Evolutionary conservation across 768 basidiomycete species (phyloP).

Genomic region (Macrolepiota fuliginosa): DNA sequence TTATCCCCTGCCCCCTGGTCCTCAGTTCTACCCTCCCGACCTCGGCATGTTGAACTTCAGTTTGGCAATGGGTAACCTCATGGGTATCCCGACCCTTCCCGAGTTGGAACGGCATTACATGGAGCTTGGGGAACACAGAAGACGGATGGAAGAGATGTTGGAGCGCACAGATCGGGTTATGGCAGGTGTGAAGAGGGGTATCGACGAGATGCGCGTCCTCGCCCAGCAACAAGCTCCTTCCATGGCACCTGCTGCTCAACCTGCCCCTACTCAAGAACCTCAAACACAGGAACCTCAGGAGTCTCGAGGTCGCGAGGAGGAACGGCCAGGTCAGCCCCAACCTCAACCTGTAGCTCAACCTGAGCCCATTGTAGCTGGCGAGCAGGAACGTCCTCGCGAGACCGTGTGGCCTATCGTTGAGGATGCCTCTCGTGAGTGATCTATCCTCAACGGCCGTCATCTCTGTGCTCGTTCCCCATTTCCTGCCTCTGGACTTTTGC

Average conservation of each 20-base stretch:
- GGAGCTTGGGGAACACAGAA: constrained; percentile 61
- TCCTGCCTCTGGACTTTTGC: constrained; percentile 4
- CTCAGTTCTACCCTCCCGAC: constrained; percentile 21
- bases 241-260: constrained; percentile 9
- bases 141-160: constrained; percentile 69
- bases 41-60: constrained; percentile 25
- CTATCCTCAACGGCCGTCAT: background rate
- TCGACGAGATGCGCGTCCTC: constrained; percentile 65
- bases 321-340: background rate
- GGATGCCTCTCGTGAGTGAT: constrained; percentile 23
- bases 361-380: constrained; percentile 14
- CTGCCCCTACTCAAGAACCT: constrained; percentile 15
- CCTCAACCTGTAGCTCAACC: constrained; percentile 8
- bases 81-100: constrained; percentile 40
- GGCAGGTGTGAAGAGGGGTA: constrained; percentile 64
- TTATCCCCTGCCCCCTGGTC: constrained; percentile 22
- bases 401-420: constrained; percentile 33
- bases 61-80: constrained; percentile 32
- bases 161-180: constrained; percentile 74
- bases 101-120: constrained; percentile 75
- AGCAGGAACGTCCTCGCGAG: constrained; percentile 19
- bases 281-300: constrained; percentile 17
- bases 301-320: background rate
- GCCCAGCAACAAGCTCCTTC: constrained; percentile 9
- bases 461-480: background rate